These are phyloP conservation scores for Pezicula radicicola DNA, from an alignment of 2,329 filamentous ascomycete species.

Conservation along the genomic window DNA sequence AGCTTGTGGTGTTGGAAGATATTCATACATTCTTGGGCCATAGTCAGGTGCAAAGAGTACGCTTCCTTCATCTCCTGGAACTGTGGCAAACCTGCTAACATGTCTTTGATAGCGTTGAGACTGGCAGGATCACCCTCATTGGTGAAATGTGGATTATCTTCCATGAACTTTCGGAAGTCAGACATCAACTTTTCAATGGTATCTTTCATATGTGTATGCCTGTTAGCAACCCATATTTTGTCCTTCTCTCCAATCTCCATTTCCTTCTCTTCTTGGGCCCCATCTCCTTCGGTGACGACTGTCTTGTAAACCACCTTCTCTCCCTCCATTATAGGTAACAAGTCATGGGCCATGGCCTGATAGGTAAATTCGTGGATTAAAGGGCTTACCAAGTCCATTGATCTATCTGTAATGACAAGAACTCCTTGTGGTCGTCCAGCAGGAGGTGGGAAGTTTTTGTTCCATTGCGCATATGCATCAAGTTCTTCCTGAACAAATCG, in stretches of 20 bases:
- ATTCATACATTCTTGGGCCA: slow-evolving; percentile 98
- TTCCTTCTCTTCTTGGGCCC: slow-evolving; percentile 76
- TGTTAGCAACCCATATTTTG: slow-evolving; percentile 91
- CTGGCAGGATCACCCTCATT: slow-evolving; percentile 69
- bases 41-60: slow-evolving; percentile 90
- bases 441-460: slow-evolving; percentile 80
- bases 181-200: slow-evolving; percentile 90
- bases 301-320: slow-evolving; percentile 88
- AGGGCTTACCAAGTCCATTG: slow-evolving; percentile 88
- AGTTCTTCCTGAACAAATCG: slow-evolving; percentile 89
- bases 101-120: slow-evolving; percentile 91
- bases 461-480: slow-evolving; percentile 82
- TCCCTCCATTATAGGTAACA: slow-evolving; percentile 82
- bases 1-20: slow-evolving; percentile 83
- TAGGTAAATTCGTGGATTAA: slow-evolving; percentile 96
- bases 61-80: slow-evolving; percentile 95
- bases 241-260: slow-evolving; percentile 90
- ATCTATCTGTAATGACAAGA: slow-evolving; percentile 83
- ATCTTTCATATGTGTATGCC: slow-evolving; percentile 97
- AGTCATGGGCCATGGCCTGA: slow-evolving; percentile 95
- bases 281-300: slow-evolving; percentile 69
- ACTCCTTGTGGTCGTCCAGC: slow-evolving; percentile 75
- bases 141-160: slow-evolving; percentile 89
- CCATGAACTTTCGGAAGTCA: slow-evolving; percentile 89
- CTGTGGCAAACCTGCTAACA: slow-evolving; percentile 91